A percentile compares a stretch with the other conserved stretches of the same genome.
These are phyloP conservation scores for Marasmius tenuissimus DNA, from an alignment of 1,284 basidiomycete species.

Conservation along the genomic window DNA sequence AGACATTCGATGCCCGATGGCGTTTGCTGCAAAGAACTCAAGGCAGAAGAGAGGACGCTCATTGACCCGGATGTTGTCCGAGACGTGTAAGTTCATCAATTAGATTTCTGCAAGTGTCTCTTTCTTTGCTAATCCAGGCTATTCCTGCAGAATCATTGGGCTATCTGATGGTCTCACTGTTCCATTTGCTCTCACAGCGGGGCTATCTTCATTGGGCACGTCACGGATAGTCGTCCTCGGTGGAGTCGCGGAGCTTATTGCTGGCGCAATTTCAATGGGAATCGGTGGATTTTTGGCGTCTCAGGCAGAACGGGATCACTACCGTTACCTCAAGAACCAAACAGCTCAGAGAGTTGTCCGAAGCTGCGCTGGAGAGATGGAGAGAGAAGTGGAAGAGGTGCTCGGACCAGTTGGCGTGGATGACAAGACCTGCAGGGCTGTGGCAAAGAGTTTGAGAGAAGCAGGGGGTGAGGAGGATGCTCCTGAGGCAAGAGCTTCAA, in stretches of 20 bases:
- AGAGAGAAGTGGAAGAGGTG: constrained; percentile 89
- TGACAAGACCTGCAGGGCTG: constrained; percentile 74
- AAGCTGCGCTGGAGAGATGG: constrained; percentile 92
- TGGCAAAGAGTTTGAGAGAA: constrained; percentile 73
- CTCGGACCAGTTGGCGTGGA: constrained; percentile 90
- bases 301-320: constrained; percentile 94
- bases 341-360: constrained; percentile 83
- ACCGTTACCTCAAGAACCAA: constrained; percentile 76
- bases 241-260: constrained; percentile 90
- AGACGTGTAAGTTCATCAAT: constrained; percentile 61
- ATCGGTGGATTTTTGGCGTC: constrained; percentile 97
- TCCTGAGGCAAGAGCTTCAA: constrained; percentile 23
- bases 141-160: constrained; percentile 76
- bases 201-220: constrained; percentile 88
- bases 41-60: constrained; percentile 73
- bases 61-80: constrained; percentile 85
- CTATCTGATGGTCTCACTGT: constrained; percentile 96
- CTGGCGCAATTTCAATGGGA: constrained; percentile 97
- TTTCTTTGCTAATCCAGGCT: neutral
- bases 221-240: constrained; percentile 89
- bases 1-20: constrained; percentile 54
- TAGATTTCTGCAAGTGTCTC: neutral
- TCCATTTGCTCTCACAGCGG: constrained; percentile 87
- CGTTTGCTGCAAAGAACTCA: constrained; percentile 83
- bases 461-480: constrained; percentile 52